phyloP scores from a whole-genome alignment of 1,284 basidiomycete species.

The Boletus smithii region DNA sequence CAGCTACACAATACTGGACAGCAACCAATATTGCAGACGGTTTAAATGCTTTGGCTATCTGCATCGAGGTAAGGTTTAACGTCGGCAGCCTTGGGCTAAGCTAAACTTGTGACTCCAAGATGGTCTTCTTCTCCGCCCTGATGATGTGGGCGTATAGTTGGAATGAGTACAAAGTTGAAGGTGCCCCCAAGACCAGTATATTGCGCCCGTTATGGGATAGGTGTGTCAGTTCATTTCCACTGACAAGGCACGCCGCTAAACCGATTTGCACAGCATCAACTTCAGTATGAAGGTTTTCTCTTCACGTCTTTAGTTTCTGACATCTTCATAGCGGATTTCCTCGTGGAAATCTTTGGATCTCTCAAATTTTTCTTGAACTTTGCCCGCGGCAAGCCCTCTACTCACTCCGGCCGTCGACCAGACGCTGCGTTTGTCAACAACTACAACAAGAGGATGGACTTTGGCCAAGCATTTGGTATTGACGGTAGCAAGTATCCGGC shows the following conservation, averaged over 20 bases:
- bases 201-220: constrained; percentile 72
- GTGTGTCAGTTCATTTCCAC: constrained; percentile 35
- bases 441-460: constrained; percentile 33
- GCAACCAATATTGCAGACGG: constrained; percentile 77
- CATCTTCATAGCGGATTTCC: constrained; percentile 55
- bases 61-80: constrained; percentile 61
- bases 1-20: constrained; percentile 77
- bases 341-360: constrained; percentile 58
- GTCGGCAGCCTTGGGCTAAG: background rate
- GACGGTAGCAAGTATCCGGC: constrained; percentile 20
- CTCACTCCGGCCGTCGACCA: constrained; percentile 37
- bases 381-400: constrained; percentile 44
- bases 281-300: constrained; percentile 44
- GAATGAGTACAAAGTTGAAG: constrained; percentile 55
- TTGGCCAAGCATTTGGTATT: constrained; percentile 54
- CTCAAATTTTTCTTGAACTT: constrained; percentile 59
- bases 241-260: constrained; percentile 10
- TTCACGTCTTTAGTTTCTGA: constrained; percentile 5
- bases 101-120: constrained; percentile 40
- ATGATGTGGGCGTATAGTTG: constrained; percentile 82
- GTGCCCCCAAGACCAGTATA: constrained; percentile 45
- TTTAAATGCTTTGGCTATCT: constrained; percentile 75
- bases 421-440: constrained; percentile 30
- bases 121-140: constrained; percentile 75
- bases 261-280: constrained; percentile 54